Conservation (phyloP, 2,329 filamentous ascomycete species). For the Hymenoscyphus scutula region DNA sequence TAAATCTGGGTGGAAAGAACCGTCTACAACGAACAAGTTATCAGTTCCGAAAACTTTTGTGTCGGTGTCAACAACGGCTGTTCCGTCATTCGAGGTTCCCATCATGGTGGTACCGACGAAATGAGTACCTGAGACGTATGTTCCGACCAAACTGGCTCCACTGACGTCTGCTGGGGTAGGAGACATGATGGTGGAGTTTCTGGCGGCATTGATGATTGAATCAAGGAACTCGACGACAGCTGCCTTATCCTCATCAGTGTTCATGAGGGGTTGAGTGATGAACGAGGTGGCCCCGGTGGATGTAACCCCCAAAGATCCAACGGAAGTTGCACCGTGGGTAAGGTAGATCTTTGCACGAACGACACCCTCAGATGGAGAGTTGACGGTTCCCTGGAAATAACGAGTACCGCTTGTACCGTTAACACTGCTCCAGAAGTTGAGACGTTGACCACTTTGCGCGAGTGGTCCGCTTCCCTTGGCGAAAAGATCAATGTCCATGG, state of each 20-base stretch:
- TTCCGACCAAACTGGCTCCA: slow-evolving; percentile 11
- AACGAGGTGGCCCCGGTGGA: slow-evolving; percentile 43
- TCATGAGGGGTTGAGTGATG: slow-evolving; percentile 33
- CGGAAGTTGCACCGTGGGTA: slow-evolving; percentile 48
- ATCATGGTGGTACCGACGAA: slow-evolving; percentile 59
- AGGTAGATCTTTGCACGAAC: slow-evolving; percentile 50
- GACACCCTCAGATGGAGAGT: slow-evolving; percentile 41
- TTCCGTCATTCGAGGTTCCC: slow-evolving; percentile 54
- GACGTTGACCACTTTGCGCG: slow-evolving; percentile 43
- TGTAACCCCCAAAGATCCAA: slow-evolving; percentile 43
- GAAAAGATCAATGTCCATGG: slow-evolving; percentile 39
- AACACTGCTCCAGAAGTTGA: slow-evolving; percentile 48
- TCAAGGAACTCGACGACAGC: slow-evolving; percentile 52
- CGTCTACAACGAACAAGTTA: slow-evolving; percentile 66
- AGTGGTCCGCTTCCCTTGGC: slow-evolving; percentile 41
- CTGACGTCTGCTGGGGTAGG: slow-evolving; percentile 16
- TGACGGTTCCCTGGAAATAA: slow-evolving; percentile 47
- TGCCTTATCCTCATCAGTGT: slow-evolving; percentile 57
- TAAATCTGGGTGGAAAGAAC: slow-evolving; percentile 65
- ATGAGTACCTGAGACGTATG: slow-evolving; percentile 38
- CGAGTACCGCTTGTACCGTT: slow-evolving; percentile 42
- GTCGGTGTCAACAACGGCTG: slow-evolving; percentile 59
- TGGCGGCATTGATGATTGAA: slow-evolving; percentile 49
- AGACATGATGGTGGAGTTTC: slow-evolving; percentile 51
- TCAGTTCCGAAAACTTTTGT: slow-evolving; percentile 65